Evolutionary conservation across 305 asterid species (phyloP).

Genomic region (Ajuga reptans): DNA sequence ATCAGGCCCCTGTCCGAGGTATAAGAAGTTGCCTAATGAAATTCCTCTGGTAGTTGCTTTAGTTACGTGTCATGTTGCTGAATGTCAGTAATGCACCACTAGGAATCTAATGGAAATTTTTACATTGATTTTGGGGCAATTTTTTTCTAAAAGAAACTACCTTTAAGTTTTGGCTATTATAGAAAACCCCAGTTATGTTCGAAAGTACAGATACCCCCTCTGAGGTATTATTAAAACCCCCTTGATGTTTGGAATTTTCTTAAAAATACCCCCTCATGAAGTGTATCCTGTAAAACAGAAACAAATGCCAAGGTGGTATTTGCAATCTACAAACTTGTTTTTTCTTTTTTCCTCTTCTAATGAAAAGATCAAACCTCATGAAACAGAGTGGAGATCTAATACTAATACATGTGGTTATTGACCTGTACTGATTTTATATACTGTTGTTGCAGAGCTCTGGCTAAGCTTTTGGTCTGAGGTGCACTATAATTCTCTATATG

Average conservation of each 20-base stretch:
- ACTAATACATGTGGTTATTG: neutral
- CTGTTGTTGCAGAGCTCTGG: constrained; percentile 53
- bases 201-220: too few relatives aligned
- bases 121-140: neutral
- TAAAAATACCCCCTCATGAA: neutral
- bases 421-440: neutral
- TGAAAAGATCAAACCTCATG: neutral
- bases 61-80: neutral
- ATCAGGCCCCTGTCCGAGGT: constrained; percentile 51
- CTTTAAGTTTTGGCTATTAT: too few relatives aligned
- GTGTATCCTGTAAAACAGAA: neutral
- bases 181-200: too few relatives aligned
- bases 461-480: constrained; percentile 72
- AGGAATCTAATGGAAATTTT: neutral
- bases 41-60: constrained; percentile 6
- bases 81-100: neutral
- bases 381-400: neutral
- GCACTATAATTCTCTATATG: constrained; percentile 64
- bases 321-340: too few relatives aligned
- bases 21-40: constrained; percentile 10
- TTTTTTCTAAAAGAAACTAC: neutral
- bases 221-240: too few relatives aligned
- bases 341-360: too few relatives aligned
- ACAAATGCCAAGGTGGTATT: too few relatives aligned
- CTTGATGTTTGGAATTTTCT: too few relatives aligned